phyloP scores from a whole-genome alignment of 257 asterid genomes.

The Fraxinus excelsior region DNA sequence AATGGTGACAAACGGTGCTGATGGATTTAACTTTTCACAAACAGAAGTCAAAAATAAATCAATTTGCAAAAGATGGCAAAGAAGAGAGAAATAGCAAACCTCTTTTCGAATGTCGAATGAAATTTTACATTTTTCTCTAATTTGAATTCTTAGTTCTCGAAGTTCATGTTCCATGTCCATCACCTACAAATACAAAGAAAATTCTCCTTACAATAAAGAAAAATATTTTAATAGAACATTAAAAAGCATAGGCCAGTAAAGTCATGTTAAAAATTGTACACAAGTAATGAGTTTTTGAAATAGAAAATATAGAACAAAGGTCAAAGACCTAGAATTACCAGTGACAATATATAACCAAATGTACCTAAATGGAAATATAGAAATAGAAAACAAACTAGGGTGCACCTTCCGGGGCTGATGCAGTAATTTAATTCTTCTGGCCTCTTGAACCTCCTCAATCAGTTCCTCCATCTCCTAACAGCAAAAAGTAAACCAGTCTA shows the following conservation, averaged over 20 bases:
- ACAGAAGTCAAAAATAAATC: neutral
- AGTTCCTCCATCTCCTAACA: slow-evolving; percentile 62
- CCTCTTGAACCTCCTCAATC: slow-evolving; percentile 94
- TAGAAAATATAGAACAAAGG: neutral
- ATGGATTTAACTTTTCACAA: neutral
- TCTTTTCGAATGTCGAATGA: slow-evolving; percentile 75
- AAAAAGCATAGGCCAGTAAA: neutral
- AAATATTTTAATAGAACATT: neutral
- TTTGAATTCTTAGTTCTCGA: slow-evolving; percentile 77
- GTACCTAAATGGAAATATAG: slow-evolving; percentile 2
- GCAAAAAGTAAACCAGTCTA: slow-evolving; percentile 6
- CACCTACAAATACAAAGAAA: slow-evolving; percentile 50
- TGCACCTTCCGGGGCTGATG: slow-evolving; percentile 66
- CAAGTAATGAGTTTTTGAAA: neutral
- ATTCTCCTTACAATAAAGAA: neutral
- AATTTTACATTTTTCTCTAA: slow-evolving; percentile 66
- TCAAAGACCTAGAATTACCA: neutral
- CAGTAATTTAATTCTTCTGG: slow-evolving; percentile 72
- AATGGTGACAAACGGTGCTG: neutral
- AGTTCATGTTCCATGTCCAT: slow-evolving; percentile 95
- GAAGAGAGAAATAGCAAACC: slow-evolving; percentile 44
- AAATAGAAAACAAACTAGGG: slow-evolving; percentile 1
- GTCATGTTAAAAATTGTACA: neutral
- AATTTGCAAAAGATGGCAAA: neutral
- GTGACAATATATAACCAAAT: neutral